Evolutionary conservation across 306 rosid genomes (phyloP), one percentile per base, ranked within the genome.

Genomic region (Corylus americana): DNA sequence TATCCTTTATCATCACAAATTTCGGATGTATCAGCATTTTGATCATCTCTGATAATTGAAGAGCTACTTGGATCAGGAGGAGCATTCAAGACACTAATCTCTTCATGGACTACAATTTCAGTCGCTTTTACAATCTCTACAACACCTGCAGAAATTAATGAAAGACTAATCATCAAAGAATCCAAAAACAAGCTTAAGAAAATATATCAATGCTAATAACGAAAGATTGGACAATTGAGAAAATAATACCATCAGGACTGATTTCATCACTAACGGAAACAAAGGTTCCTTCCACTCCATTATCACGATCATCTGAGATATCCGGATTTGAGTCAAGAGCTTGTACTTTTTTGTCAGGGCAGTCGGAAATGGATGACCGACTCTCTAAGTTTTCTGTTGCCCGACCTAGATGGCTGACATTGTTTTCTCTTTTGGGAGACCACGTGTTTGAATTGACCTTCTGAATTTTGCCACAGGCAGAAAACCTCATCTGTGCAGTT

Each of bases 401-500:
- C 58, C 77, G 85, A 86, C 84, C 79, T 57, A 85, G 55, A 66
- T 79, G 77, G 77, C 73, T 68, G 67, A 8, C 77, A 51, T 20
- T 55, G 45, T 73, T 78, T 55, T 83, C 90, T 78, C 44, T 80
- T 77, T 69, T 78, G 49, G 89, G 79, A 76, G 91, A 87, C 49
- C 67, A 49, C 31, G 10, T 54, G 74, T 81, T 82, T 84, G 85
- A 90, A 58, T 78, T 83, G 76, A 53, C 86, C 80, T 77, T 88
- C 83, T 29, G 68, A 70, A 68, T 44, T 80, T 78, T 84, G 45
- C 83, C 83, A 44, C 27, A 11, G 57, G 78, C 63, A 54, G 91
- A 85, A 77, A 89, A 81, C 86, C 91, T 90, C 85, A 78, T 81
- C 78, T 88, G 89, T 74, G 91, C 84, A 7, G 93, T 91, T 73